phyloP scores from a whole-genome alignment of 306 rosid species.

The Malus sylvestris region DNA sequence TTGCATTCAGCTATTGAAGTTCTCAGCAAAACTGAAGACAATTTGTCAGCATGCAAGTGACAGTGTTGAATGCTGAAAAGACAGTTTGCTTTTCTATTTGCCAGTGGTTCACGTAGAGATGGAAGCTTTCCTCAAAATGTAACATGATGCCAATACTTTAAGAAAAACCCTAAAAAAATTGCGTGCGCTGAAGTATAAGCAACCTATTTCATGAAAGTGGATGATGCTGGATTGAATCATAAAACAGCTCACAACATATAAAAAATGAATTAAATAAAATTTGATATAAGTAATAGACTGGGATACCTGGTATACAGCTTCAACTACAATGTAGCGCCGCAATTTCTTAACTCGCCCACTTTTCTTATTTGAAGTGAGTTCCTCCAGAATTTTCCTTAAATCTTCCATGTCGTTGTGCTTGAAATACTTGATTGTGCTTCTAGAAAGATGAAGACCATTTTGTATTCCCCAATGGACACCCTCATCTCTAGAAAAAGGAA shows the following conservation, averaged over 20 bases:
- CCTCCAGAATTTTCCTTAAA: slow-evolving; percentile 66
- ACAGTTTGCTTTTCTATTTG: background rate
- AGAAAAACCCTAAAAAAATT: background rate
- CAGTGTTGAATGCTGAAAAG: background rate
- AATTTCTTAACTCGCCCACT: slow-evolving; percentile 60
- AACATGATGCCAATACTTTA: background rate
- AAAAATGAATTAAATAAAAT: background rate
- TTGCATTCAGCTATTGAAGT: slow-evolving; percentile 1
- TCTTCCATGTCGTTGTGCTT: slow-evolving; percentile 91
- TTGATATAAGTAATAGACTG: slow-evolving; percentile 4
- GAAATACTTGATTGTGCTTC: slow-evolving; percentile 84
- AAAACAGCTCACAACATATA: background rate
- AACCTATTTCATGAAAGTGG: background rate
- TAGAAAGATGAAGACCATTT: slow-evolving; percentile 90
- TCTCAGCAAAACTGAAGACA: background rate
- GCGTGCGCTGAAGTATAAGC: background rate
- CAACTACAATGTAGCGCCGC: slow-evolving; percentile 97
- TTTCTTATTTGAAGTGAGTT: slow-evolving; percentile 39
- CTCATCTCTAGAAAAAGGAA: slow-evolving; percentile 61
- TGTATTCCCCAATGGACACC: slow-evolving; percentile 99
- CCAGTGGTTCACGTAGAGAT: no score
- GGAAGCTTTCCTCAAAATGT: background rate
- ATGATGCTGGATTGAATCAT: background rate
- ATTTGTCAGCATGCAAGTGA: background rate
- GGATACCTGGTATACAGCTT: slow-evolving; percentile 89